phyloP scores from a whole-genome alignment of 306 rosid genomes.

The Gastrolobium villosum region DNA sequence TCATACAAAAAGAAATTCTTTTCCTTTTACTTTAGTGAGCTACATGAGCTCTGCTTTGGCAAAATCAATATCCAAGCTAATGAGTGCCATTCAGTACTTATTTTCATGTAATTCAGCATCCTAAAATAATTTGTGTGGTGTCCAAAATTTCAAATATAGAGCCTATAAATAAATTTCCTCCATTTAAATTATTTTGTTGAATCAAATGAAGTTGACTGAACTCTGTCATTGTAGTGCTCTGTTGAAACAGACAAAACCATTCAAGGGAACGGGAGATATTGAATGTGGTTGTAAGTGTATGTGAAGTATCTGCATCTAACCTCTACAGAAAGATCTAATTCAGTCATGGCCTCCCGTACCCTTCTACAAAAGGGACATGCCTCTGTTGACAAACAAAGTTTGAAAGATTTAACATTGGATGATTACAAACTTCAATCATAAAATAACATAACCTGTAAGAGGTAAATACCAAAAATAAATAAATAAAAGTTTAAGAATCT shows the following conservation, averaged over 20 bases:
- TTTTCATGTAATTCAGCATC: background rate
- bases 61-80: slow-evolving; percentile 5
- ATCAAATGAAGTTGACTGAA: background rate
- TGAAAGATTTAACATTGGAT: slow-evolving; percentile 39
- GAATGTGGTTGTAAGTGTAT: slow-evolving; percentile 30
- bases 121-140: background rate
- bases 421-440: slow-evolving; percentile 22
- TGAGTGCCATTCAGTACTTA: background rate
- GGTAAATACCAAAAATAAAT: background rate
- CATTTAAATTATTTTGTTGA: background rate
- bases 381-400: slow-evolving; percentile 72
- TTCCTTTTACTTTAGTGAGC: background rate
- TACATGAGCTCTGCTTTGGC: background rate
- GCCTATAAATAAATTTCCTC: background rate
- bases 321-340: slow-evolving; percentile 89
- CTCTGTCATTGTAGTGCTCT: background rate
- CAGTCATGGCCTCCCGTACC: slow-evolving; percentile 95
- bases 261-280: slow-evolving; percentile 24
- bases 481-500: slow-evolving; percentile 20
- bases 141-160: background rate
- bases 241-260: slow-evolving; percentile 35
- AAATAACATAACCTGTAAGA: slow-evolving; percentile 16
- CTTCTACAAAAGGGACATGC: slow-evolving; percentile 99
- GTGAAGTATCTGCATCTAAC: slow-evolving; percentile 58
- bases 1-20: background rate